Evolutionary conservation across 2,329 filamentous ascomycete genomes (phyloP), one percentile per base, ranked within the genome.

Genomic region (Apiospora pterosperma): DNA sequence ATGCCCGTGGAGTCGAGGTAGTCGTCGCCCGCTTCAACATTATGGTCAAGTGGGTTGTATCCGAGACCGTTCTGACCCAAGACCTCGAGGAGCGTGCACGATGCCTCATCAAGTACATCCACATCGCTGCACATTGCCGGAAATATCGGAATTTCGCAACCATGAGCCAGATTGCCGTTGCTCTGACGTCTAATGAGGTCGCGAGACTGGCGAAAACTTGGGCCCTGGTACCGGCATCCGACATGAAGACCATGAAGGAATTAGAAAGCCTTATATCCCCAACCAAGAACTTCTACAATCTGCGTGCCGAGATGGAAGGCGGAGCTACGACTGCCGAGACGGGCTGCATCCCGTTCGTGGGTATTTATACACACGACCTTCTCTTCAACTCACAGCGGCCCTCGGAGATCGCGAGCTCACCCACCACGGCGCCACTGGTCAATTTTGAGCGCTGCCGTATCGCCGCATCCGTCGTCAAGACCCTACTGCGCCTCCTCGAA

Each of bases 1-100:
- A 92, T 70, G 89, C 90, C 2, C 86, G 86, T 63, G 92, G 92
- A 16, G 90, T 96, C 41, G 92, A 95, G 73, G 90, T 96, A 25
- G 91, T 94, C 59, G 92, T 95, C 75, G 91, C 92, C 10, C 89
- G 92, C 60, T 96, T 96, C 81, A 96, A 96, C 76, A 87, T 96
- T 68, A 91, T 95, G 80, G 92, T 94, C 67, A 95, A 95, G 76
- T 96, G 92, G 92, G 90, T 88, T 34, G 85, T 93, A 34, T 95
- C 92, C 1, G 91, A 95, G 76, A 86, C 91, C 68, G 85, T 96
- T 10, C 82, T 96, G 59, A 96, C 91, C 0, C 86, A 90, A 68
- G 81, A 89, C 64, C 77, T 90, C 12, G 87, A 90, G 66, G 92
- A 96, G 77, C 85, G 92, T 62, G 91, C 91, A 25, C 83, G 89